Base-by-base conservation (phyloP, 192 early-diverging fungal species). In the Pilobolus umbonatus region DNA sequence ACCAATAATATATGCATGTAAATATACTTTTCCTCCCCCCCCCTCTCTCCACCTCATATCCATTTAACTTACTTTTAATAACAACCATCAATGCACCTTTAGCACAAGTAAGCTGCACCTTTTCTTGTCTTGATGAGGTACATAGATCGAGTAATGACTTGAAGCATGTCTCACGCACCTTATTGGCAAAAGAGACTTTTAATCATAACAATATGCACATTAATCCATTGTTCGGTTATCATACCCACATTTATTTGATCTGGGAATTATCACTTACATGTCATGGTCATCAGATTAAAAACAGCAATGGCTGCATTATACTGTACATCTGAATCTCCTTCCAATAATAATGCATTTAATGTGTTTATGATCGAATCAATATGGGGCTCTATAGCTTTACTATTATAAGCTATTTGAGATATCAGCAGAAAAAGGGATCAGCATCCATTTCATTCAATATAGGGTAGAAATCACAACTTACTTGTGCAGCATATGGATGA, bases 401-500 rank as follows among this genome's bases (percentile, higher is more conserved):
- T 54, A 43, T 69, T 69, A 21, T 42, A 52, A 15, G 29, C 67
- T 69, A 44, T 43, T 14, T 3, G n/a, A n/a, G n/a, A 60, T n/a
- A 25, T 31, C 35, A 1, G 22, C 19, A 52, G 1, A 1, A 2
- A 61, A 3, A 26, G 3, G 5, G 12, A 25, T 52, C 11, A 55
- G 36, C 14, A 8, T 15, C 6, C 6, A 15, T 19, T 7, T 39
- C 14, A 39, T 10, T 22, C 10, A 24, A 15, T 30, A 24, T 21
- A 38, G 6, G n/a, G 34, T 48, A 24, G 7, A 11, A 5, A 25
- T 26, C 26, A 28, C 3, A 8, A 60, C 57, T 62, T 61, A 66
- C 69, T 28, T 17, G 61, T 57, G 25, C 69, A 62, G 14, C 69
- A 72, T 12, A 72, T 72, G 5, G 61, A 25, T 14, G 63, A 60